Evolutionary conservation across 768 basidiomycete genomes (phyloP), one percentile per base, ranked within the genome.

Genomic region (Bullera alba): DNA sequence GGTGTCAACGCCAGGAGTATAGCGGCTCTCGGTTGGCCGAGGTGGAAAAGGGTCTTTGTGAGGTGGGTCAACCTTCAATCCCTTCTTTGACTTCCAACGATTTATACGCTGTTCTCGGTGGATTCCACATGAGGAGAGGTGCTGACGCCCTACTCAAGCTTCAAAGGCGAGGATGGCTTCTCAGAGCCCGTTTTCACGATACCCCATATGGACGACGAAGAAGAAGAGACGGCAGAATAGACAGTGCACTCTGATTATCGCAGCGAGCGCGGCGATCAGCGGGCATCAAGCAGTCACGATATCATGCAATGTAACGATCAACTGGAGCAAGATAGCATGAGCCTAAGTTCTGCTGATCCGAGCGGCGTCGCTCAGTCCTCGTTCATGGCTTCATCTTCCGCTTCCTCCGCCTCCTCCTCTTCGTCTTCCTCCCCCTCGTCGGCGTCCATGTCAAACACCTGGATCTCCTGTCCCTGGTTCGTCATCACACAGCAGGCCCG

Each of bases 151-250:
- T 10, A 34, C 8, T 6, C 17, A 27, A 62, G 61, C 43, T 57
- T 63, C 42, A 41, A 42, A 29, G 30, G 30, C 8, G 42, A 48
- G 27, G 49, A 61, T 22, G 63, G 58, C 15, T 65, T 65, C 41
- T n/a, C 10, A 0, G 29, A 58, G 29, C 67, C 67, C n/a, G 48
- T 47, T 45, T 65, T 61, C 45, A 65, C 63, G 3, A 49, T 69
- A 39, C 67, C 67, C 1, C 51, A 58, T n/a, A 53, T 63, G 4
- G 63, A 69, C 14, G 67, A 69, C 25, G 67, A 61, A 26, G 38
- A 34, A 34, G 37, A 39, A 21, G 37, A 10, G n/a, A n/a, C n/a
- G n/a, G n/a, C n/a, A n/a, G n/a, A n/a, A n/a, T n/a, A n/a, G n/a
- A n/a, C n/a, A n/a, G n/a, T n/a, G n/a, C n/a, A n/a, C n/a, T n/a